A percentile compares a stretch with the other conserved stretches of the same genome.
phyloP scores from a whole-genome alignment of 441 rosid species.

The Dalechampia spathulata region DNA sequence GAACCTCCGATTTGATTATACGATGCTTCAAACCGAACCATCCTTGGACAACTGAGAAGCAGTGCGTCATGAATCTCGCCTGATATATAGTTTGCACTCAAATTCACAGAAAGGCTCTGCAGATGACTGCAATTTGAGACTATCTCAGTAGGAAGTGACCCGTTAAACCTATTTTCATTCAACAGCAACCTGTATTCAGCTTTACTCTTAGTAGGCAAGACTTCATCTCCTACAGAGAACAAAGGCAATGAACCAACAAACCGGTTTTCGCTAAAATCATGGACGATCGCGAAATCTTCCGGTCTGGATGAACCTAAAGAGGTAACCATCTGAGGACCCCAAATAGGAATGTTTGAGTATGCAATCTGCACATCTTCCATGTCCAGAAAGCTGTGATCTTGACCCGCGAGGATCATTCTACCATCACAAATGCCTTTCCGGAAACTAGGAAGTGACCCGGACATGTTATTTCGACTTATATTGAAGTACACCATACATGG shows the following conservation, averaged over 20 bases:
- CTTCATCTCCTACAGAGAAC: constrained; percentile 35
- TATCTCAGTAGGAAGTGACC: constrained; percentile 32
- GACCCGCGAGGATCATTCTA: constrained; percentile 16
- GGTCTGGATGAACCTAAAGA: background rate
- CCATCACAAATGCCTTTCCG: constrained; percentile 25
- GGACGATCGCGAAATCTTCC: constrained; percentile 23
- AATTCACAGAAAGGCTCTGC: constrained; percentile 37
- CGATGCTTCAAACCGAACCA: constrained; percentile 45
- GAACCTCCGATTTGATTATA: constrained; percentile 44
- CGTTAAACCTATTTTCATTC: constrained; percentile 43
- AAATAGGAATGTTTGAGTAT: constrained; percentile 24
- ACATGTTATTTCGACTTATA: constrained; percentile 43
- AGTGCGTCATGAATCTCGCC: constrained; percentile 25
- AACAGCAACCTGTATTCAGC: constrained; percentile 38
- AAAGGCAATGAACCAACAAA: constrained; percentile 42
- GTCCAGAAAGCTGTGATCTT: constrained; percentile 15
- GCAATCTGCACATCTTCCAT: constrained; percentile 32
- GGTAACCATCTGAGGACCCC: constrained; percentile 28
- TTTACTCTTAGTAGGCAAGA: constrained; percentile 18
- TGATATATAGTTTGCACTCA: constrained; percentile 44
- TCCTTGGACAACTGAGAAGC: constrained; percentile 27
- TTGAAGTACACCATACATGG: constrained; percentile 58
- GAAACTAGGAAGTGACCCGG: constrained; percentile 39
- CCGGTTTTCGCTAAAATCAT: constrained; percentile 58
- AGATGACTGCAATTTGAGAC: constrained; percentile 34